Base-by-base conservation (phyloP, 2,329 filamentous ascomycete species). In the Chaetomiaceae sp. region DNA sequence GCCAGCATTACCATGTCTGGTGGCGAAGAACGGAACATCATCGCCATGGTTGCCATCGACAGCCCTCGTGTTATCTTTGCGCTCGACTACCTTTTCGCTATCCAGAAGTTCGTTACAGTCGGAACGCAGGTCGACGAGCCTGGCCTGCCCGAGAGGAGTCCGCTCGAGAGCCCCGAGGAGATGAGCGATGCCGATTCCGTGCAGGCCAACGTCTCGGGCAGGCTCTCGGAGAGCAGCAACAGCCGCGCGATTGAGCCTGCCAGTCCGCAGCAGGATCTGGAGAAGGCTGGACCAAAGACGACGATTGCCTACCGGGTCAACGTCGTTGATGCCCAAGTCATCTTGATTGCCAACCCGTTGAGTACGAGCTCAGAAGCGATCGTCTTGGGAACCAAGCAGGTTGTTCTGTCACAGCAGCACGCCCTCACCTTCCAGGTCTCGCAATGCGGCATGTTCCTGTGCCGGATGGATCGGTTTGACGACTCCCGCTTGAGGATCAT, bases 381-480 rank as follows among this genome's bases (percentile, higher is more conserved):
- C 60, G 95, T 99, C 0, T 76, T 99, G 20, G 89, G 90, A 43
- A 95, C 91, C 2, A 95, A 96, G 65, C 91, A 99, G 66, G 83
- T 97, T 12, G 77, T 97, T 2, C 77, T 97, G 10, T 95, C 92
- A 2, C 87, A 95, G 62, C 95, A 99, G 66, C 89, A 97, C 71
- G 89, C 92, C 8, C 79, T 95, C 60, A 96, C 93, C 1, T 79
- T 99, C 64, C 92, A 99, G 64, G 83, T 99, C 3, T 91, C 89
- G 7, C 85, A 97, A 63, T 81, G 97, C 47, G 93, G 93, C 60
- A 99, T 99, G 93, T 99, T 96, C 67, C 70, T 99, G 27, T 99
- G 95, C 65, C 87, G 93, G 12, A 99, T 99, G 93, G 95, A 99
- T 68, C 88, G 85, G 56, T 97, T 97, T 60, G 92, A 99, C 60